Base-by-base conservation (phyloP, 2,329 filamentous ascomycete species). In the Pseudogymnoascus sp. region DNA sequence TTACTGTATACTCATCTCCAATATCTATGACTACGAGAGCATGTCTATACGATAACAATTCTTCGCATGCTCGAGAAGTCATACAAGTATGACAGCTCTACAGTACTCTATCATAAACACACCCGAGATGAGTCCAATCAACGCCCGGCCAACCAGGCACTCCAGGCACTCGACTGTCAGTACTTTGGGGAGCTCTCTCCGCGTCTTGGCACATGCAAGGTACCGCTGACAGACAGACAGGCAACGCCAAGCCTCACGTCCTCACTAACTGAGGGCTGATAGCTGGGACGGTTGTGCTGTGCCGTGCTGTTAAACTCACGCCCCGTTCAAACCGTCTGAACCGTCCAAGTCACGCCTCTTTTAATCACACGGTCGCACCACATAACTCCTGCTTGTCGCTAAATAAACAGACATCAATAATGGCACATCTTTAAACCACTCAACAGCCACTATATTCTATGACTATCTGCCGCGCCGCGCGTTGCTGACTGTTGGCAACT, bases 171-270 rank as follows among this genome's bases (percentile, higher is more conserved):
- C 41, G 8, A n/a, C n/a, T n/a, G n/a, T n/a, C n/a, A 21, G 11
- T 25, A 25, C 21, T n/a, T 28, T 25, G 13, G 21, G 11, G 25
- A 31, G 48, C 48, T 34, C 48, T 57, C 48, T 57, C 48, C 48
- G 10, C 48, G n/a, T 57, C 48, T 57, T 57, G 48, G 48, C 48
- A 57, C 48, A 57, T 57, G 48, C 48, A 57, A 57, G 48, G 48
- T 31, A 31, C 28, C 28, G 28, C 28, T 31, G 28, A 6, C 23
- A 25, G 23, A 25, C 28, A 31, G 28, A 31, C 28, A 31, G 8
- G 11, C 28, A 7, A 31, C 7, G 25, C 25, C 25, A 6, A 28
- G 25, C 11, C 31, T 34, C 31, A 34, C 31, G 10, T 34, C 10
- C 31, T 28, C 25, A 28, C 25, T 28, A 28, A 28, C 25, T 28